Evolutionary conservation across 148 eudicot genomes (phyloP), one percentile per base, ranked within the genome.

Genomic region (Camellia lanceoleosa): DNA sequence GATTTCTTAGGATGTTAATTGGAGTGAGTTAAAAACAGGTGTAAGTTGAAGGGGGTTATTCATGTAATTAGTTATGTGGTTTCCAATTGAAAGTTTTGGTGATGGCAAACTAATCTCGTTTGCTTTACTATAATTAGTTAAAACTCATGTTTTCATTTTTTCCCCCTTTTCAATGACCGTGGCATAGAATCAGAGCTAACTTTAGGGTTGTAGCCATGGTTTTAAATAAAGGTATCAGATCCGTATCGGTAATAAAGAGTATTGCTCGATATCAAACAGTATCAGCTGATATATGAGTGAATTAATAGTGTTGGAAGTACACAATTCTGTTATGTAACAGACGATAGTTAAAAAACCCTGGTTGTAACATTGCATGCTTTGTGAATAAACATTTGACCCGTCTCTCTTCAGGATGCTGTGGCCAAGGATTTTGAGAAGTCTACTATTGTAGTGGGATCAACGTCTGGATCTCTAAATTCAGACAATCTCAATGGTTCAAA

Each of bases 381-480:
- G 54, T 63, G n/a, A 64, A 23, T 30, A 46, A 8, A 13, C 55
- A 49, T 42, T 54, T 19, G 11, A 11, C 18, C 56, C 0, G 5
- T 77, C 10, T 38, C 61, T 71, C 77, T 76, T 23, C 83, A 89
- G 90, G 87, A 86, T 76, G 71, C n/a, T 41, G 49, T 83, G 75
- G 62, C 80, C 71, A 80, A 72, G 76, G 83, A 78, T 80, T 52
- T 69, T 70, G 89, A 16, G 56, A 71, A 64, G 46, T 79, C 86
- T 65, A 46, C 79, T 62, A 69, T 59, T 71, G 71, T 74, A 65
- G 83, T 23, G 14, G 89, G 82, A 77, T 85, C 89, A 42, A 77
- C 80, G 64, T 87, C 91, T 66, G 90, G 70, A 30, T 84, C 89
- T 60, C 82, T 69, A 75, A 81, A 79, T 69, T 84, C 89, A 46